A percentile compares a stretch with the other conserved stretches of the same genome.
These are phyloP conservation scores for Triticum aestivum DNA, from an alignment of 176 grass and related monocot genomes.

Conservation along the genomic window IWGSC_CS_RefSeq_v2.1 NC_057811.1:492255651-492256150, in stretches of 20 bases:
- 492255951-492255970: not conserved
- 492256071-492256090: not conserved
- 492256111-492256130: not conserved
- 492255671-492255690: constrained; percentile 90
- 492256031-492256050: not conserved
- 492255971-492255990: not conserved
- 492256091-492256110: not conserved
- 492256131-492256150: not conserved
- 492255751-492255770: not conserved
- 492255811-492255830: constrained; percentile 76
- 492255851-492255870: constrained; percentile 97
- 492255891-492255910: constrained; percentile 99
- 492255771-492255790: not conserved
- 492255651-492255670: constrained; percentile 78
- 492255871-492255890: constrained; percentile 94
- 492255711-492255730: constrained; percentile 28
- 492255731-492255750: not conserved
- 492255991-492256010: not conserved
- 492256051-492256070: not conserved
- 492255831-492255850: constrained; percentile 98
- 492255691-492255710: constrained; percentile 94
- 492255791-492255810: not conserved
- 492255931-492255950: not conserved
- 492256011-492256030: not conserved
- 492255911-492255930: constrained; percentile 6